Evolutionary conservation across 495 filamentous ascomycete genomes (phyloP).

Genomic region (Bombardia bombarda): DNA sequence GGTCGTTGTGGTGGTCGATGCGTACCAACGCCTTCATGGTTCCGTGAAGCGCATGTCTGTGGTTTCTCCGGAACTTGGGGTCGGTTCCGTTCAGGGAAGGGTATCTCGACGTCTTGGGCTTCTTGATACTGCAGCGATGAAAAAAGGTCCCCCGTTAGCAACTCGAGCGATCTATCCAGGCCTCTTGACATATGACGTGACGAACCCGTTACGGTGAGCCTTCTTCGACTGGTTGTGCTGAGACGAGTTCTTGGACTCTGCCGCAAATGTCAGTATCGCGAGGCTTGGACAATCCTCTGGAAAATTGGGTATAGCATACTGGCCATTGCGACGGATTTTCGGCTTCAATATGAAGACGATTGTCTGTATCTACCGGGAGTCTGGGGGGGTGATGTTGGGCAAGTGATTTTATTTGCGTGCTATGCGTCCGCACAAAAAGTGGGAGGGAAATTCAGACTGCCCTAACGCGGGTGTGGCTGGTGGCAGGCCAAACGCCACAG

Average conservation of each 20-base stretch:
- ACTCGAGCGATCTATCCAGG: not conserved
- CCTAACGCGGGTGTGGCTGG: conserved; percentile 21
- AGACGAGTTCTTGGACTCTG: conserved; percentile 98
- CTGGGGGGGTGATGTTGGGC: conserved; percentile 12
- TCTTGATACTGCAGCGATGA: conserved; percentile 79
- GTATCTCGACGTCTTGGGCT: conserved; percentile 98
- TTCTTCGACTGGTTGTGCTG: conserved; percentile 97
- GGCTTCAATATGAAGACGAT: conserved; percentile 22
- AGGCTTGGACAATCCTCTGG: conserved; percentile 1
- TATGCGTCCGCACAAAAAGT: conserved; percentile 21
- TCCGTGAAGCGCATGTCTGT: conserved; percentile 97
- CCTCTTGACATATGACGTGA: not conserved
- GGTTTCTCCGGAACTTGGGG: conserved; percentile 99
- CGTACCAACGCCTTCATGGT: conserved; percentile 96
- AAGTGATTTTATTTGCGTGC: conserved; percentile 16
- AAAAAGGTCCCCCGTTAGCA: conserved; percentile 8
- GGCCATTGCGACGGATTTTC: conserved; percentile 40
- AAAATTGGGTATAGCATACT: conserved; percentile 27
- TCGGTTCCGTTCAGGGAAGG: conserved; percentile 97
- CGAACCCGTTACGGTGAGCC: conserved; percentile 95
- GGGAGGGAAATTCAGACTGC: conserved; percentile 20
- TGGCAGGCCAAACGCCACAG: not conserved
- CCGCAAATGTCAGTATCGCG: conserved; percentile 11
- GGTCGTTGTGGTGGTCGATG: conserved; percentile 13
- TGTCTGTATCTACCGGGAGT: conserved; percentile 14